phyloP scores from a whole-genome alignment of 805 yeast genomes.

The Candida khao-thaluensis region DNA sequence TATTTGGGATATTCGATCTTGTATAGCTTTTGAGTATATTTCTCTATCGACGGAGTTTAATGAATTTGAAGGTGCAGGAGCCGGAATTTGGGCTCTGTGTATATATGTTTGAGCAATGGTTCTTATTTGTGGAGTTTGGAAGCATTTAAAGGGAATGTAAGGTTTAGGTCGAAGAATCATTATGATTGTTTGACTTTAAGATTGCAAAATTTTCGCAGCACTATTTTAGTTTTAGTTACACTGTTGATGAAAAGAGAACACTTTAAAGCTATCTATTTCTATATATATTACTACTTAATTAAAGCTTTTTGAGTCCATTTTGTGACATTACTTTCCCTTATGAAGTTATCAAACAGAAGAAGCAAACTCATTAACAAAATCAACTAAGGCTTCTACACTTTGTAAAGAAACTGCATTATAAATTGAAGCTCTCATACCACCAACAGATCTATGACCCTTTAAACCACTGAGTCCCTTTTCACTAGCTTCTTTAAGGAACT shows the following conservation, averaged over 20 bases:
- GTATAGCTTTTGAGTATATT: conserved; percentile 31
- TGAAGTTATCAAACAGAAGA: too few relatives aligned
- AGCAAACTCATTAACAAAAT: conserved; percentile 54
- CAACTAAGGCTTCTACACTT: conserved; percentile 56
- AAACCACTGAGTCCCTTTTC: conserved; percentile 65
- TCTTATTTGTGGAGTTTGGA: too few relatives aligned
- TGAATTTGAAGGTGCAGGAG: background rate
- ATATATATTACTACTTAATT: too few relatives aligned
- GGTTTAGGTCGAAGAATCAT: background rate
- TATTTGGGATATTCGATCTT: conserved; percentile 66
- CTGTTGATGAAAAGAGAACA: too few relatives aligned
- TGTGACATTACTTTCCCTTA: too few relatives aligned
- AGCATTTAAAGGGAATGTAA: too few relatives aligned
- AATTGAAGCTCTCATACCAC: conserved; percentile 92
- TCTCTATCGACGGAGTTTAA: conserved; percentile 27
- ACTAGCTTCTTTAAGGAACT: conserved; percentile 69
- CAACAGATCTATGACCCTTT: conserved; percentile 95
- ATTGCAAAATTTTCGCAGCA: too few relatives aligned
- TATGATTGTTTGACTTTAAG: too few relatives aligned
- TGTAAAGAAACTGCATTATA: conserved; percentile 79
- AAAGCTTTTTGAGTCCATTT: too few relatives aligned
- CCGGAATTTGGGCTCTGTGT: background rate
- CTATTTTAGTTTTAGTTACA: too few relatives aligned
- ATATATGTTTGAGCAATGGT: too few relatives aligned
- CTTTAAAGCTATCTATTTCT: too few relatives aligned